Conservation (phyloP, 176 grass and related monocot genomes). For the Rhynchospora breviuscula region DNA sequence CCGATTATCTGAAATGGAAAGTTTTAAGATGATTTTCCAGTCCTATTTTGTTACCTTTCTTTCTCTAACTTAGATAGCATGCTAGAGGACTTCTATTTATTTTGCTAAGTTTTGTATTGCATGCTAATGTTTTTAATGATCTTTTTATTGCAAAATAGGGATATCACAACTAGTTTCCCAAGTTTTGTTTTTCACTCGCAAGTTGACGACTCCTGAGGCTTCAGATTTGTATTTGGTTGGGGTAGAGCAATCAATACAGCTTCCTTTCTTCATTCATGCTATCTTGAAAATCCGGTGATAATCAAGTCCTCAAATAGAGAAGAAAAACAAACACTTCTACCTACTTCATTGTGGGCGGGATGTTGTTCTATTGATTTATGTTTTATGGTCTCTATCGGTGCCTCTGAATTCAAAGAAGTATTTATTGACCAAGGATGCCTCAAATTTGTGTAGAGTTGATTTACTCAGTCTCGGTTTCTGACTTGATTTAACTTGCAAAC, state of each 20-base stretch:
- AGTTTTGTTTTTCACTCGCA: constrained; percentile 30
- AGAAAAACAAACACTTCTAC: background rate
- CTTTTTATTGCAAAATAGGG: constrained; percentile 17
- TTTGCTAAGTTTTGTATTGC: background rate
- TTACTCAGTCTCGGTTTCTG: background rate
- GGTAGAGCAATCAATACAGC: background rate
- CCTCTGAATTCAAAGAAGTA: background rate
- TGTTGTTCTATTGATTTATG: constrained; percentile 9
- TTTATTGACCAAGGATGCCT: background rate
- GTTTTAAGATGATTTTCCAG: background rate
- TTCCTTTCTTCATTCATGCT: background rate
- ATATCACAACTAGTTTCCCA: constrained; percentile 28
- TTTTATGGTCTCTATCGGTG: background rate
- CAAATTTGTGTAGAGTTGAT: background rate
- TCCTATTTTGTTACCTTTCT: background rate
- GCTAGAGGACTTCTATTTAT: background rate
- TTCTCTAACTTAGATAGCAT: background rate
- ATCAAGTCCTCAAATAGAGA: background rate
- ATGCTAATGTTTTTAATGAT: background rate
- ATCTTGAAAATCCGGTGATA: background rate
- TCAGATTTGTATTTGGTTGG: background rate
- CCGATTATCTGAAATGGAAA: background rate
- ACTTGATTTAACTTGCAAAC: background rate
- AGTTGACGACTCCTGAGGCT: constrained; percentile 22
- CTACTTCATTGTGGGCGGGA: background rate